phyloP scores from a whole-genome alignment of 345 rosid species.

The Corchorus capsularis region DNA sequence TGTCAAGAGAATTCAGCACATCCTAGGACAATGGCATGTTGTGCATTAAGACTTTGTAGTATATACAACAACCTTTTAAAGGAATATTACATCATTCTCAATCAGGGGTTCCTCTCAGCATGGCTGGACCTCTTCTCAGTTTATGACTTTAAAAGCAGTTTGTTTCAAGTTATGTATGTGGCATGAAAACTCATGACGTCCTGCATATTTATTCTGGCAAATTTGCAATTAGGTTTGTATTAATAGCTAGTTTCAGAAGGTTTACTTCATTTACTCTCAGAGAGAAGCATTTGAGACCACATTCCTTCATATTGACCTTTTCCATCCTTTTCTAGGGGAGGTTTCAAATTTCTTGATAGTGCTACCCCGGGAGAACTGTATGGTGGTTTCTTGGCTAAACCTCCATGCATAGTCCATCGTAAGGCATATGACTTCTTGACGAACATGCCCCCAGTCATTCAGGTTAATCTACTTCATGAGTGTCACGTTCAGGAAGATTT shows the following conservation, averaged over 20 bases:
- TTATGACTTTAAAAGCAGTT: neutral
- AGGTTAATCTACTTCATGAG: conserved; percentile 48
- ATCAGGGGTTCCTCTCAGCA: neutral
- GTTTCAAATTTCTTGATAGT: conserved; percentile 42
- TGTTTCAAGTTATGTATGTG: neutral
- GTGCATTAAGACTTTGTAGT: neutral
- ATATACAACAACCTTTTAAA: neutral
- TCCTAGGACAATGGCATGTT: neutral
- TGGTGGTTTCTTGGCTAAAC: conserved; percentile 53
- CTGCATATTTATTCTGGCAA: neutral
- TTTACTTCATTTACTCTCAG: neutral
- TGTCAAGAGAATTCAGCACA: neutral
- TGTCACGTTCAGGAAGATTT: conserved; percentile 27
- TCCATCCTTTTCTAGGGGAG: conserved; percentile 47
- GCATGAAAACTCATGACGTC: neutral
- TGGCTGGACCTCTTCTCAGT: neutral
- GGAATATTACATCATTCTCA: neutral
- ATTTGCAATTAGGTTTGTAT: neutral
- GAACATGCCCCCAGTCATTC: conserved; percentile 49
- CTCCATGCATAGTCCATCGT: conserved; percentile 39
- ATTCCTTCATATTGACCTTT: conserved; percentile 23
- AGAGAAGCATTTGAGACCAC: conserved; percentile 16
- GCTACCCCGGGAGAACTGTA: conserved; percentile 31
- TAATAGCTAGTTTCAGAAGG: neutral
- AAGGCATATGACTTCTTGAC: conserved; percentile 45